Percentiles rank a stretch among this genome's conserved stretches.
These are phyloP conservation scores for Podospora tetraspora DNA, from an alignment of 495 filamentous ascomycete genomes.

Conservation along the genomic window DNA sequence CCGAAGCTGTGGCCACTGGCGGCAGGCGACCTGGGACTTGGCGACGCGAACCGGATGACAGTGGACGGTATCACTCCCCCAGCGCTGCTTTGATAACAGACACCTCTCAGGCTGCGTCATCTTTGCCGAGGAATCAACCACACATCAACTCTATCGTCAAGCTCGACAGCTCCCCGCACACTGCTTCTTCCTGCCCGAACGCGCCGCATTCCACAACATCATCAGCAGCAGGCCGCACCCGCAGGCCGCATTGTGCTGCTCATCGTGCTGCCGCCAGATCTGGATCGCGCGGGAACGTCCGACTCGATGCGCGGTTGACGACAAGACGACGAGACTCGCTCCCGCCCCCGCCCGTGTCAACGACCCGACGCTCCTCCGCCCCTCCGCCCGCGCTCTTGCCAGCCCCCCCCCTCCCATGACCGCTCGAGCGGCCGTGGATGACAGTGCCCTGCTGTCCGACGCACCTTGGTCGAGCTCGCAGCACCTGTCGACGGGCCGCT, in stretches of 20 bases:
- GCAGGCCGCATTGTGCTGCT: too few species aligned
- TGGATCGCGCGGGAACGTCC: not conserved
- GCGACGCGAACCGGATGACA: not conserved
- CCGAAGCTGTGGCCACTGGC: not conserved
- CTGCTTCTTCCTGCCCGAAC: not conserved
- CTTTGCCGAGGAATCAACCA: not conserved
- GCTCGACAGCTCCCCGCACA: not conserved
- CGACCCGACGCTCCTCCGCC: not conserved
- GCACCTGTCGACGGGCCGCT: not conserved
- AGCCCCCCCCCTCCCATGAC: constrained; percentile 2
- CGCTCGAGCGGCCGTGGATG: constrained; percentile 15
- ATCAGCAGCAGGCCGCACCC: not conserved
- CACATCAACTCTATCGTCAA: not conserved
- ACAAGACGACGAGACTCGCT: not conserved
- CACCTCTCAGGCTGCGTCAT: not conserved
- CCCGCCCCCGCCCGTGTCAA: not conserved
- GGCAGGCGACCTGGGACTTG: not conserved
- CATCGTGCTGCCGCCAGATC: too few species aligned
- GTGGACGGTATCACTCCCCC: not conserved
- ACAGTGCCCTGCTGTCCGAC: constrained; percentile 19
- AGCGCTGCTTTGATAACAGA: not conserved
- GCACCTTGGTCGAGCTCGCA: not conserved
- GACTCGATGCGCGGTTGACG: not conserved
- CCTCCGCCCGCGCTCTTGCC: not conserved
- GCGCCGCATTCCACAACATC: not conserved